phyloP scores from a whole-genome alignment of 352 stramenopile species.

The Phytophthora pistaciae region DNA sequence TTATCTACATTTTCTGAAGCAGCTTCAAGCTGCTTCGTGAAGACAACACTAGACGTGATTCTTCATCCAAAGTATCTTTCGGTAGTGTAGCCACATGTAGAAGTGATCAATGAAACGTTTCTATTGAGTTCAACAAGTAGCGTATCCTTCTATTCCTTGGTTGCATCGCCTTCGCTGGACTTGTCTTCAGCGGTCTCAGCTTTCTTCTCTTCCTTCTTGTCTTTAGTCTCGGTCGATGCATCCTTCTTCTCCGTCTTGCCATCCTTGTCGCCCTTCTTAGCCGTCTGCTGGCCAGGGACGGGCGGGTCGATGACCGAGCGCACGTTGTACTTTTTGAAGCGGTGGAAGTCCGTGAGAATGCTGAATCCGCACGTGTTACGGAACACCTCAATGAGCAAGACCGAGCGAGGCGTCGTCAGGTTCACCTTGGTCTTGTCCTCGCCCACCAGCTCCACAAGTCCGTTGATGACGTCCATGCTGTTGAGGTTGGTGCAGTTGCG shows the following conservation, averaged over 20 bases:
- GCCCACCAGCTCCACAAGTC: constrained; percentile 63
- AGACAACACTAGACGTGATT: constrained; percentile 41
- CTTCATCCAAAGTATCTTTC: constrained; percentile 27
- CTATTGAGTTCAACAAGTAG: constrained; percentile 9
- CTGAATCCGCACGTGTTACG: constrained; percentile 80
- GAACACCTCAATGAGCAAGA: constrained; percentile 82
- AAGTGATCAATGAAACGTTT: constrained; percentile 17
- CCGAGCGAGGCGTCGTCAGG: constrained; percentile 62
- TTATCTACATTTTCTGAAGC: constrained; percentile 80
- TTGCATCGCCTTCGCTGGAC: constrained; percentile 5
- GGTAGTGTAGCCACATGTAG: background rate
- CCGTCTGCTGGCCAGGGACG: constrained; percentile 38
- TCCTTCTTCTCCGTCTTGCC: constrained; percentile 20
- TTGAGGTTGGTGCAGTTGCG: constrained; percentile 81
- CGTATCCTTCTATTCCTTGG: constrained; percentile 16
- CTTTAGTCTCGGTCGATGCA: background rate
- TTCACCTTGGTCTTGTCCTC: constrained; percentile 78
- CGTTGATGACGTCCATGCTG: constrained; percentile 80
- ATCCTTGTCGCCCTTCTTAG: constrained; percentile 36
- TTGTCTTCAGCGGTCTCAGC: constrained; percentile 15
- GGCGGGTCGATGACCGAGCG: constrained; percentile 76
- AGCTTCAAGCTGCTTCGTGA: constrained; percentile 32
- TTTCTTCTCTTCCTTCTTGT: constrained; percentile 4
- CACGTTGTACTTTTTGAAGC: constrained; percentile 83
- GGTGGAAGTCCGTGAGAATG: constrained; percentile 78